These are phyloP conservation scores for Moesziomyces sp. DNA, from an alignment of 1,284 basidiomycete genomes.

Conservation along the genomic window DNA sequence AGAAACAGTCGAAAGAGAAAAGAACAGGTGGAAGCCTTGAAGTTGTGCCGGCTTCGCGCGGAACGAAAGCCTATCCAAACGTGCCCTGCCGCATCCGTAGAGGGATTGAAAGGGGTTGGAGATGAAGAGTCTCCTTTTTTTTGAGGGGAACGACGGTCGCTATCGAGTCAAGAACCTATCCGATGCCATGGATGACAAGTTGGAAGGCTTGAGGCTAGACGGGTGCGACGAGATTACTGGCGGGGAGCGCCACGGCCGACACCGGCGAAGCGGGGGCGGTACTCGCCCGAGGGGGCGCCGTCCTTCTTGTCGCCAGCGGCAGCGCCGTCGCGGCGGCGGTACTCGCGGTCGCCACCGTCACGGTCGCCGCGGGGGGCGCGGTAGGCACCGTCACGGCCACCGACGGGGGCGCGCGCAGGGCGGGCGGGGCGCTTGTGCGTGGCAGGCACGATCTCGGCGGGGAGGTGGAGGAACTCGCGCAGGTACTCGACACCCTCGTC, in stretches of 20 bases:
- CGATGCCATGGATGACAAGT: background rate
- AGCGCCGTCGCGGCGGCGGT: constrained; percentile 61
- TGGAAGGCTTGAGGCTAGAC: background rate
- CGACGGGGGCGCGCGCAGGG: constrained; percentile 59
- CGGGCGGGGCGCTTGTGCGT: constrained; percentile 68
- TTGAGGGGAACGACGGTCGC: background rate
- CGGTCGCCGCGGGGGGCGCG: constrained; percentile 63
- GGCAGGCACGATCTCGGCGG: constrained; percentile 67
- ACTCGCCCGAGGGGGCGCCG: constrained; percentile 63
- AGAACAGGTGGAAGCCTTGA: constrained; percentile 1
- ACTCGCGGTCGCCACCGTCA: constrained; percentile 65
- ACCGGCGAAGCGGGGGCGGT: constrained; percentile 66
- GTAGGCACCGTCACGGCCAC: constrained; percentile 63
- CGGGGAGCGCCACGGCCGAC: constrained; percentile 63
- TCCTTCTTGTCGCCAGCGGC: constrained; percentile 65
- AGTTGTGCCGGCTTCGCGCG: background rate
- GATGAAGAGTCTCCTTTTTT: background rate
- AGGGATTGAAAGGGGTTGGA: background rate
- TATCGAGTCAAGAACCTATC: too few species aligned
- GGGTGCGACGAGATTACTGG: constrained; percentile 46
- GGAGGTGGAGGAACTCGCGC: constrained; percentile 67
- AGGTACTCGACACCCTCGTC: constrained; percentile 68
- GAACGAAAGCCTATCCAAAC: constrained; percentile 19
- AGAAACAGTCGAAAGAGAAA: constrained; percentile 15
- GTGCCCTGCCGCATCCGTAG: constrained; percentile 37